Percentiles rank a stretch among this genome's conserved stretches.
phyloP scores from a whole-genome alignment of 306 rosid genomes.

The Citrullus amarus region DNA sequence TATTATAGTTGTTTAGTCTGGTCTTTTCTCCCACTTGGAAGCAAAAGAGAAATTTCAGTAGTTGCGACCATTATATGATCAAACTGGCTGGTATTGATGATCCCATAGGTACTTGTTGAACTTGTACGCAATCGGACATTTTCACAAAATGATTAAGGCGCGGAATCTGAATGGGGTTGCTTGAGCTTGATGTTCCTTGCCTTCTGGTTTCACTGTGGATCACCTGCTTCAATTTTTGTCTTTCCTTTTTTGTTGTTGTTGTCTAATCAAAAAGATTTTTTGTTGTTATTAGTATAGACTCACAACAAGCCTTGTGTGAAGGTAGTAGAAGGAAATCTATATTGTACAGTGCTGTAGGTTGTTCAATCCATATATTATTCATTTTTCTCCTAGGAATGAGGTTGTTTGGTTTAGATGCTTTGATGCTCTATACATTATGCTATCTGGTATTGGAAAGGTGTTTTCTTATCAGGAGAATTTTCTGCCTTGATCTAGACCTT shows the following conservation, averaged over 20 bases:
- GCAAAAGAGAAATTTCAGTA: not conserved
- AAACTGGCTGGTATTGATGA: not conserved
- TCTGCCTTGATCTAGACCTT: not conserved
- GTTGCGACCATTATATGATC: not conserved
- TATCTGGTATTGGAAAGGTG: not conserved
- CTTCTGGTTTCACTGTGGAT: too few relatives aligned
- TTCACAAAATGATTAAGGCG: not conserved
- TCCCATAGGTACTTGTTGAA: not conserved
- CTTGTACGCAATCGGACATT: not conserved
- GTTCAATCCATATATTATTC: not conserved
- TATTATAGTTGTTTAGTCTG: too few relatives aligned
- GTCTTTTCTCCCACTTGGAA: not conserved
- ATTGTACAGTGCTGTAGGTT: not conserved
- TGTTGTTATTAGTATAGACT: not conserved
- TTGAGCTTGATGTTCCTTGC: not conserved
- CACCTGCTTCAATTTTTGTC: not conserved
- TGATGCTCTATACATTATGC: not conserved
- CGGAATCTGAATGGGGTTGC: not conserved
- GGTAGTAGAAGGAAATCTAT: not conserved
- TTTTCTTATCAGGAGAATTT: not conserved
- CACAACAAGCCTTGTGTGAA: not conserved
- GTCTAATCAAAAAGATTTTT: not conserved
- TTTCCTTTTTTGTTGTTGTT: not conserved
- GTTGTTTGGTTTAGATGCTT: not conserved
- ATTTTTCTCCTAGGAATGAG: not conserved